A percentile compares a stretch with the other conserved stretches of the same genome.
Conservation (phyloP, 163 green algal genomes). For the Prototheca cutis region DNA sequence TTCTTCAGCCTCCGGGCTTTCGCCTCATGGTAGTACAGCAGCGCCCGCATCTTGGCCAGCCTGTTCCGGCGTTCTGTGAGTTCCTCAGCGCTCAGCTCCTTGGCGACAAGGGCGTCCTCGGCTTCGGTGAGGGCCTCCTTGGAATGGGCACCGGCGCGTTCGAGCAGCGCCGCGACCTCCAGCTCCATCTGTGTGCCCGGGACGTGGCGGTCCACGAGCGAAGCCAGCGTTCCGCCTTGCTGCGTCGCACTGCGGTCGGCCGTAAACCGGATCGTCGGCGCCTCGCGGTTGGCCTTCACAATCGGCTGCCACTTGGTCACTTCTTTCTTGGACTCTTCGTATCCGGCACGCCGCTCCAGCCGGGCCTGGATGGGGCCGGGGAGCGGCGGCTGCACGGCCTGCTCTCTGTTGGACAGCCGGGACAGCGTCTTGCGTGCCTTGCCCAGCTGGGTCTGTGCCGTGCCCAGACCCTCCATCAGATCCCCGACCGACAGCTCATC, state of each 20-base stretch:
- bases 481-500: slow-evolving; percentile 52
- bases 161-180: slow-evolving; percentile 72
- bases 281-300: slow-evolving; percentile 90
- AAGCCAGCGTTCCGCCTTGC: slow-evolving; percentile 37
- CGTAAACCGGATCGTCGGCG: slow-evolving; percentile 73
- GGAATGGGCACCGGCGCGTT: slow-evolving; percentile 31
- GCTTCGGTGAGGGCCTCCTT: slow-evolving; percentile 47
- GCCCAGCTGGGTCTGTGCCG: slow-evolving; percentile 29
- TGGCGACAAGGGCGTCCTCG: slow-evolving; percentile 50
- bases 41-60: slow-evolving; percentile 78
- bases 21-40: slow-evolving; percentile 87
- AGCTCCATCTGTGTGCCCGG: slow-evolving; percentile 67
- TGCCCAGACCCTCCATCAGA: slow-evolving; percentile 49
- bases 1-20: slow-evolving; percentile 78
- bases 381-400: slow-evolving; percentile 49
- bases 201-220: slow-evolving; percentile 48
- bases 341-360: slow-evolving; percentile 72
- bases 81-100: slow-evolving; percentile 65
- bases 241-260: slow-evolving; percentile 24
- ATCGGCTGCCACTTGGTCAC: slow-evolving; percentile 82
- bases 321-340: slow-evolving; percentile 70
- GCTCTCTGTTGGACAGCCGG: slow-evolving; percentile 31
- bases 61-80: slow-evolving; percentile 49
- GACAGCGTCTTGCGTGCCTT: slow-evolving; percentile 46
- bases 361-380: slow-evolving; percentile 52